These are phyloP conservation scores for Annulohypoxylon truncatum DNA, from an alignment of 2,329 filamentous ascomycete genomes.

Conservation along the genomic window DNA sequence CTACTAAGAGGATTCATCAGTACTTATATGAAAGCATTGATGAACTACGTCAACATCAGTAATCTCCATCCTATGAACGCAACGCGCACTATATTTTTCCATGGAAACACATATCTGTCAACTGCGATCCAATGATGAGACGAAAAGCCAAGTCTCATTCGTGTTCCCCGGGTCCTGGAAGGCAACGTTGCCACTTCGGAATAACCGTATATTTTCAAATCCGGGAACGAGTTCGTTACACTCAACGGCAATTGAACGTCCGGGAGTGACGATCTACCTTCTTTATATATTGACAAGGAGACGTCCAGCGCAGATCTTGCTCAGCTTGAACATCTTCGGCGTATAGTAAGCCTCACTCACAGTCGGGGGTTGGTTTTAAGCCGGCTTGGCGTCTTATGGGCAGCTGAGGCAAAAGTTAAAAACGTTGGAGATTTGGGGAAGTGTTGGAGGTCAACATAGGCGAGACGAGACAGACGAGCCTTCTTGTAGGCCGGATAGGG, in stretches of 20 bases:
- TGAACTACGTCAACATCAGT: not conserved
- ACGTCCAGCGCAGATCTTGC: constrained; percentile 29
- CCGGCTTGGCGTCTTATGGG: constrained; percentile 37
- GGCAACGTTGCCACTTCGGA: constrained; percentile 22
- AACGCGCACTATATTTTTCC: not conserved
- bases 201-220: constrained; percentile 3
- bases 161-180: not conserved
- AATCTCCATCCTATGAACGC: not conserved
- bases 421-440: constrained; percentile 14
- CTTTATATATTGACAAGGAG: constrained; percentile 30
- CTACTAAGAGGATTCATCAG: not conserved
- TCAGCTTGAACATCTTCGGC: constrained; percentile 26
- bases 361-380: constrained; percentile 27
- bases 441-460: constrained; percentile 2
- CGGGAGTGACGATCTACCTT: constrained; percentile 31
- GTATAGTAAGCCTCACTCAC: constrained; percentile 19
- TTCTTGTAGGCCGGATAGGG: constrained; percentile 10
- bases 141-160: not conserved
- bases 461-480: not conserved
- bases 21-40: not conserved
- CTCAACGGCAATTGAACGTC: constrained; percentile 26
- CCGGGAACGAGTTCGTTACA: constrained; percentile 17
- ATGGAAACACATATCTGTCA: not conserved
- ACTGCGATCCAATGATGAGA: not conserved
- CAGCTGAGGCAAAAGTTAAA: constrained; percentile 14